Conservation (phyloP, 2,329 filamentous ascomycete species). For the Fusarium annulatum region DNA sequence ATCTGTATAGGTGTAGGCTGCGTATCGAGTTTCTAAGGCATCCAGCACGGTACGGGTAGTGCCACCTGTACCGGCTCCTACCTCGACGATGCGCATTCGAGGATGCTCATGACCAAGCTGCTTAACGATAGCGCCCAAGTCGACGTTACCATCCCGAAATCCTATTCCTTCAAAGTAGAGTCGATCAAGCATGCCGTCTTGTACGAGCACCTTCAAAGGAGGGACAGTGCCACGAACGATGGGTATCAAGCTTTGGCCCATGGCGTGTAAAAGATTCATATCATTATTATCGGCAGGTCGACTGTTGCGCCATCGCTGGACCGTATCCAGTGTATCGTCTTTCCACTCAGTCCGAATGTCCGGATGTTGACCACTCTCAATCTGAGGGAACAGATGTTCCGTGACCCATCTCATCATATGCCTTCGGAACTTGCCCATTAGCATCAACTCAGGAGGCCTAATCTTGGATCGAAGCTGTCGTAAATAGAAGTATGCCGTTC, state of each 20-base stretch:
- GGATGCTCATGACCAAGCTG: neutral
- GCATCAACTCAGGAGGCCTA: neutral
- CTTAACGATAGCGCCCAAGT: neutral
- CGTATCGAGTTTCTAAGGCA: neutral
- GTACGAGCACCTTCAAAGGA: conserved; percentile 51
- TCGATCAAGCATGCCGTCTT: conserved; percentile 48
- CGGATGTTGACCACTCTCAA: neutral
- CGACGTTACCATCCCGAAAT: neutral
- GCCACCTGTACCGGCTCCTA: neutral
- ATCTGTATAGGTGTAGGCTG: conserved; percentile 8
- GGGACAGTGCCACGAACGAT: conserved; percentile 48
- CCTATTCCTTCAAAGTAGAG: conserved; percentile 45
- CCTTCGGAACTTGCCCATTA: neutral
- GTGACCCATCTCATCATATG: neutral
- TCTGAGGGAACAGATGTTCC: neutral
- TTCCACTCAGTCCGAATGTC: neutral
- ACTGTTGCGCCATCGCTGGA: neutral
- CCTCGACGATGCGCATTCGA: neutral
- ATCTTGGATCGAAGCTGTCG: neutral
- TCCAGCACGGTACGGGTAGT: neutral
- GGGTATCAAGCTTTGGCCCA: conserved; percentile 49
- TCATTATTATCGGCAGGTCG: neutral
- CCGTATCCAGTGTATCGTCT: neutral
- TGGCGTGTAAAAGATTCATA: conserved; percentile 23
- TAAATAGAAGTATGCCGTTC: neutral